Base-by-base conservation (phyloP, 108 stramenopile species). In the Skeletonema tropicum region DNA sequence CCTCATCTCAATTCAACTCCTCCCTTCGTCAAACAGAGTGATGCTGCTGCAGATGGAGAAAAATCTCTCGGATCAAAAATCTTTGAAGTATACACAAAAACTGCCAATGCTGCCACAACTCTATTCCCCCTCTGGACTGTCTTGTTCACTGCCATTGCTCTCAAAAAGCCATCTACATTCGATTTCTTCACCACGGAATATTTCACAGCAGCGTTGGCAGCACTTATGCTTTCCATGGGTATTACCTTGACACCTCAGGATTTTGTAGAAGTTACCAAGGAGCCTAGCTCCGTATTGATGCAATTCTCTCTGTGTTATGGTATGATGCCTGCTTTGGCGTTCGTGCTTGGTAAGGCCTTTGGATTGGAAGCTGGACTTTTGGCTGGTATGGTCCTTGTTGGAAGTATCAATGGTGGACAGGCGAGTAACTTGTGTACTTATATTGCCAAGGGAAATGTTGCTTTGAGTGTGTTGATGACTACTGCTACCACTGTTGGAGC, bases 191-290 rank as follows among this genome's bases (percentile, higher is more conserved):
- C 96, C 36, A 97, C 98, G 5, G 90, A 97, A 74, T 97, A 96
- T 83, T 98, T 98, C 75, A 97, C 98, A 13, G 95, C 79, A 11
- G 95, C 85, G 10, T 83, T 98, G 17, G 97, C 94, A 6, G 90
- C 91, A 33, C 88, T 98, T 61, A 98, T 98, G 98, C 96, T 98
- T 70, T 96, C 94, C 74, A 98, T 98, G 98, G 98, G 98, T 68
- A 98, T 98, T 75, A 98, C 98, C 30, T 86, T 98, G 60, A 94
- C 92, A n/a, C 96, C 96, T 2, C 45, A 85, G 42, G 98, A 98
- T 76, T 97, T 98, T 63, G 84, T 88, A 21, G 82, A 91, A 31
- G 97, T 98, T n/a, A 85, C 90, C n/a, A 83, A 85, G 58, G 80
- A 90, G 60, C 98, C 98, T 3, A 86, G 70, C 46, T 88, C 98